Evolutionary conservation across 495 filamentous ascomycete genomes (phyloP).

Genomic region (Rostrohypoxylon terebratum): DNA sequence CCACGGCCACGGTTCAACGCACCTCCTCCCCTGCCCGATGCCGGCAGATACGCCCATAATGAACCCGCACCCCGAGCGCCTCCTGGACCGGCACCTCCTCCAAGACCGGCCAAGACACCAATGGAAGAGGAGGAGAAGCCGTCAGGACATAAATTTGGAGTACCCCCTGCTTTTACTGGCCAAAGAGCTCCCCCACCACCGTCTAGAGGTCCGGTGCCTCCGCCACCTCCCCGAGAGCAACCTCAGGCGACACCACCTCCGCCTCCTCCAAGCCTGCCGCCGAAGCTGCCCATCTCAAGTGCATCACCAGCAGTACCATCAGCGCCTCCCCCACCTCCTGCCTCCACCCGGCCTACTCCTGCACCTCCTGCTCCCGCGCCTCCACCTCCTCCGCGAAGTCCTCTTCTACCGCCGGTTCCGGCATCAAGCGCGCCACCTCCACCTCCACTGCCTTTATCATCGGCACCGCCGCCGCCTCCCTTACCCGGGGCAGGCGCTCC

Average conservation of each 20-base stretch:
- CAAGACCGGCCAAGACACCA: slow-evolving; percentile 87
- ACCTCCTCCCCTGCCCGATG: slow-evolving; percentile 86
- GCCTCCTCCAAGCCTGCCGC: slow-evolving; percentile 73
- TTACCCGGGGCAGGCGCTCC: slow-evolving; percentile 54
- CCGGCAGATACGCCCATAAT: slow-evolving; percentile 79
- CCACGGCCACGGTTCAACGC: slow-evolving; percentile 77
- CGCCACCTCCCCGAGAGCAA: slow-evolving; percentile 73
- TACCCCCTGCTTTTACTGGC: slow-evolving; percentile 85
- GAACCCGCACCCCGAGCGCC: slow-evolving; percentile 68
- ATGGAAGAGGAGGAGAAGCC: slow-evolving; percentile 71
- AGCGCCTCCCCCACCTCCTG: slow-evolving; percentile 59
- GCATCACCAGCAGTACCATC: slow-evolving; percentile 72
- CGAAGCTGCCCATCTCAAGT: slow-evolving; percentile 71
- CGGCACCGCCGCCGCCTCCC: slow-evolving; percentile 55
- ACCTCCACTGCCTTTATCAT: slow-evolving; percentile 53
- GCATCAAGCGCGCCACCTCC: slow-evolving; percentile 52
- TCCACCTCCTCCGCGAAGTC: slow-evolving; percentile 52
- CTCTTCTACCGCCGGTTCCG: slow-evolving; percentile 53
- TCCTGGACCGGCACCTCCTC: slow-evolving; percentile 84
- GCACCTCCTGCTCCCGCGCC: slow-evolving; percentile 54
- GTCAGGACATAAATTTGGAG: slow-evolving; percentile 68
- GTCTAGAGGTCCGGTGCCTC: slow-evolving; percentile 72
- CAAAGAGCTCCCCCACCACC: slow-evolving; percentile 81
- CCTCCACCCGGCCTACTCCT: slow-evolving; percentile 41
- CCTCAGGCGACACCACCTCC: slow-evolving; percentile 51